Evolutionary conservation across 345 rosid genomes (phyloP).

Genomic region (Melastoma malabathricum): DNA sequence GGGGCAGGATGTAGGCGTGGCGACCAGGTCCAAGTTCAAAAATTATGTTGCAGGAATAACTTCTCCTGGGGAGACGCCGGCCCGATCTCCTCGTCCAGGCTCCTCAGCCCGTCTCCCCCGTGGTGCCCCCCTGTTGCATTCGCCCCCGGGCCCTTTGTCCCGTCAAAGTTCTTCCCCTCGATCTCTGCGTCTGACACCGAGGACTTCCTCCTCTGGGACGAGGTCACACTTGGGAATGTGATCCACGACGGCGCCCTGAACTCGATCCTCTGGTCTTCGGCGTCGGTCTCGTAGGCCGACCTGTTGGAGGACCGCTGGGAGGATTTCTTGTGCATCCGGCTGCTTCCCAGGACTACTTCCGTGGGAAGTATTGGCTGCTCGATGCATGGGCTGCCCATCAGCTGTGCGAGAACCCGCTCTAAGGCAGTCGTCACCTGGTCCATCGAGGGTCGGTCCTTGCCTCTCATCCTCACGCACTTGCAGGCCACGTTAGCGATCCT

Average conservation of each 20-base stretch:
- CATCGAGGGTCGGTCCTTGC: conserved; percentile 94
- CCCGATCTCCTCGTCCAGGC: conserved; percentile 82
- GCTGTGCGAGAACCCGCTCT: conserved; percentile 72
- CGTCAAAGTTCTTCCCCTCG: conserved; percentile 51
- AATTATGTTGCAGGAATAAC: conserved; percentile 91
- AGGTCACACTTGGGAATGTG: conserved; percentile 90
- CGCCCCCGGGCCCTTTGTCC: conserved; percentile 26
- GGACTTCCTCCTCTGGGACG: conserved; percentile 90
- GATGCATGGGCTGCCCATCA: conserved; percentile 84
- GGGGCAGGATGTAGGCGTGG: too few species aligned
- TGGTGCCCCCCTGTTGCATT: conserved; percentile 14
- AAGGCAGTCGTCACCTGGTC: conserved; percentile 85
- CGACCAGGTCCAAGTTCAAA: conserved; percentile 19
- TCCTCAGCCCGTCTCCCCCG: conserved; percentile 42
- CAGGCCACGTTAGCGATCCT: conserved; percentile 80
- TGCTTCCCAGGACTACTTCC: conserved; percentile 86
- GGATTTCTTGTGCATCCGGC: conserved; percentile 88
- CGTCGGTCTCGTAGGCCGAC: conserved; percentile 59
- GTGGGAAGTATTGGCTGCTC: conserved; percentile 93
- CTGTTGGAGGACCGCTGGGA: conserved; percentile 67
- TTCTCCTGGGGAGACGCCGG: conserved; percentile 92
- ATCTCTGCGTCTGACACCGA: conserved; percentile 88
- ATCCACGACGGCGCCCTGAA: conserved; percentile 98
- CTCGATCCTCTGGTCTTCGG: conserved; percentile 58
- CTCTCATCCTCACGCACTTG: conserved; percentile 96